Evolutionary conservation across 1,284 basidiomycete genomes (phyloP).

Genomic region (Pyrrhoderma noxium): DNA sequence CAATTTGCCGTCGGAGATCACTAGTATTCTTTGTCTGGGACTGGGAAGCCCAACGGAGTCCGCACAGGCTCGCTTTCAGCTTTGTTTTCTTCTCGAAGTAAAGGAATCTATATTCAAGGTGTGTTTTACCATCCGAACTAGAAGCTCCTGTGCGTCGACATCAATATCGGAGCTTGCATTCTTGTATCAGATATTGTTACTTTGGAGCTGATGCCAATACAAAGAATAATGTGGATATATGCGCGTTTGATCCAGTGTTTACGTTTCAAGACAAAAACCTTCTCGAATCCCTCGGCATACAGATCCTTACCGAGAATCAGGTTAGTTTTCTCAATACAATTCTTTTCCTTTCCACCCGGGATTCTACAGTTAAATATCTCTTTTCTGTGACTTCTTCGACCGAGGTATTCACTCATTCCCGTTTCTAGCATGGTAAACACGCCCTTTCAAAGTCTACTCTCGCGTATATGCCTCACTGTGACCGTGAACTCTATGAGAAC

Average conservation of each 20-base stretch:
- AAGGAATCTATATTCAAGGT: conserved; percentile 4
- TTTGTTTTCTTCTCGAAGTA: conserved; percentile 52
- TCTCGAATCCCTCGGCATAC: conserved; percentile 43
- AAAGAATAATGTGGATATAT: conserved; percentile 35
- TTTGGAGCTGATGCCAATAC: no score
- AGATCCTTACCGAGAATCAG: conserved; percentile 42
- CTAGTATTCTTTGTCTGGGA: conserved; percentile 52
- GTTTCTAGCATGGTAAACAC: conserved; percentile 28
- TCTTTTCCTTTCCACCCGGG: conserved; percentile 27
- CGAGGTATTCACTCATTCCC: background rate
- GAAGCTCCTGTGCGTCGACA: background rate
- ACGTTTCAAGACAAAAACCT: conserved; percentile 47
- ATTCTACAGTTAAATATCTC: conserved; percentile 1
- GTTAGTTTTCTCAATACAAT: conserved; percentile 33
- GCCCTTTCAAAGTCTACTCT: conserved; percentile 40
- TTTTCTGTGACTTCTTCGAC: background rate
- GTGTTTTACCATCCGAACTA: conserved; percentile 20
- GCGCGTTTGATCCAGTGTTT: conserved; percentile 65
- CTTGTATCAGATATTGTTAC: conserved; percentile 4
- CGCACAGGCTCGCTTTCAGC: conserved; percentile 54
- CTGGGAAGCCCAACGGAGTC: conserved; percentile 60
- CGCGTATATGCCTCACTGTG: conserved; percentile 73
- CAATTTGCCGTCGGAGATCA: conserved; percentile 6
- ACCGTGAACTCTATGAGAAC: conserved; percentile 58
- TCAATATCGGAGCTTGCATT: background rate